Percentiles rank a stretch among this genome's conserved stretches.
phyloP scores from a whole-genome alignment of 176 grass and related monocot genomes.

The Secale cereale region DNA sequence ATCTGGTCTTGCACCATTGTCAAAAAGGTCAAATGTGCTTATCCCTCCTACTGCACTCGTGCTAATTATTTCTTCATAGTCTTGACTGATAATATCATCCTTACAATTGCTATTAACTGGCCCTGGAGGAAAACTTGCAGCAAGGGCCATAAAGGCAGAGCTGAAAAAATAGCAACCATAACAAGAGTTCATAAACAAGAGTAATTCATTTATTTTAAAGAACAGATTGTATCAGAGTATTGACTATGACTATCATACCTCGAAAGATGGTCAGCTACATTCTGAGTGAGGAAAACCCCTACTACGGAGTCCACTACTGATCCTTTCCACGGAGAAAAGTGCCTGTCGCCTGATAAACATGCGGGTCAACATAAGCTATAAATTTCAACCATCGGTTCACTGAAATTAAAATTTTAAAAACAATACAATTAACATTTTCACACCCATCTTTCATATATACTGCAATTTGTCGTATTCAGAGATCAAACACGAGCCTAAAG shows the following conservation, averaged over 20 bases:
- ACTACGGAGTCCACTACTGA: slow-evolving; percentile 77
- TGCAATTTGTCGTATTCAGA: slow-evolving; percentile 18
- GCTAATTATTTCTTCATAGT: slow-evolving; percentile 34
- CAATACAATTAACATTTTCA: background rate
- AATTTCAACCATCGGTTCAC: slow-evolving; percentile 8
- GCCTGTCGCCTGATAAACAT: slow-evolving; percentile 60
- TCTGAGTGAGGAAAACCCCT: slow-evolving; percentile 86
- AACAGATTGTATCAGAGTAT: background rate
- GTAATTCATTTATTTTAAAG: slow-evolving; percentile 2
- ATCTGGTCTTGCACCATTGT: slow-evolving; percentile 26
- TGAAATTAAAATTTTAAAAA: background rate
- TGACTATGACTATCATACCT: slow-evolving; percentile 38
- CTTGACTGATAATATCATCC: slow-evolving; percentile 31
- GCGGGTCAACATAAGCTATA: background rate
- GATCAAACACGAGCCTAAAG: background rate
- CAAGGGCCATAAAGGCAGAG: slow-evolving; percentile 86
- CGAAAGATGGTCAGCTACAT: slow-evolving; percentile 81
- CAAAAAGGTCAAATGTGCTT: slow-evolving; percentile 27
- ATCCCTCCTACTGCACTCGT: slow-evolving; percentile 23
- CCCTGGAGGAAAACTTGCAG: slow-evolving; percentile 56
- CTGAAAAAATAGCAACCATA: slow-evolving; percentile 43
- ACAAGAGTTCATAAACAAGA: background rate
- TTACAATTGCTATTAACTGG: slow-evolving; percentile 21
- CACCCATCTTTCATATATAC: slow-evolving; percentile 1
- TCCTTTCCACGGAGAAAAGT: slow-evolving; percentile 89